Conservation (phyloP, 108 stramenopile genomes). For the Nitzschia putrida region DNA sequence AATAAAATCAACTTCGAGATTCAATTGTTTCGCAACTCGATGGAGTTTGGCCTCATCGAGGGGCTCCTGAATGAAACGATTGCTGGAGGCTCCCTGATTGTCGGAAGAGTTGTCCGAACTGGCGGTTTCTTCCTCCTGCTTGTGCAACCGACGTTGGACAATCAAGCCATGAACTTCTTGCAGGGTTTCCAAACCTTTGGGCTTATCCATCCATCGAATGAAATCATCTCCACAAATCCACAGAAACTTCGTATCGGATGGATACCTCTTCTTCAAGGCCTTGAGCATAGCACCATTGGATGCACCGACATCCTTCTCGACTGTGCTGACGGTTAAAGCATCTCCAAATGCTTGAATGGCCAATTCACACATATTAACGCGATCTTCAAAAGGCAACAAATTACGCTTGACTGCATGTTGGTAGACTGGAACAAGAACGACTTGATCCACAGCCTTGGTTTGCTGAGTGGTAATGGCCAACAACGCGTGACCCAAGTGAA, state of each 20-base stretch:
- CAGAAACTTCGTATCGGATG: slow-evolving; percentile 9
- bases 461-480: slow-evolving; percentile 40
- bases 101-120: slow-evolving; percentile 7
- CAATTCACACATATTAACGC: slow-evolving; percentile 27
- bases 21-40: slow-evolving; percentile 12
- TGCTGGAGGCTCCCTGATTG: neutral
- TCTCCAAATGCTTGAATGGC: slow-evolving; percentile 29
- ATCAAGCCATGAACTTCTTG: slow-evolving; percentile 29
- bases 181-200: slow-evolving; percentile 33
- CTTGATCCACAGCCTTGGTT: slow-evolving; percentile 36
- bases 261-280: slow-evolving; percentile 26
- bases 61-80: slow-evolving; percentile 24
- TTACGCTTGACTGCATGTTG: slow-evolving; percentile 31
- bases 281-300: slow-evolving; percentile 30
- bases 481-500: slow-evolving; percentile 33
- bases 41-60: slow-evolving; percentile 27
- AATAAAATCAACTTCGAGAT: slow-evolving; percentile 28
- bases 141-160: slow-evolving; percentile 34
- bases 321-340: slow-evolving; percentile 8
- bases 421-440: slow-evolving; percentile 33
- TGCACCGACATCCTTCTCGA: slow-evolving; percentile 32
- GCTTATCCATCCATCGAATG: slow-evolving; percentile 36
- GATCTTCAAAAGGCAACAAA: slow-evolving; percentile 35
- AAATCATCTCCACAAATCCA: slow-evolving; percentile 39
- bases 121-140: neutral